Evolutionary conservation across 257 asterid species (phyloP), one percentile per base, ranked within the genome.

Genomic region (Penstemon davidsonii): DNA sequence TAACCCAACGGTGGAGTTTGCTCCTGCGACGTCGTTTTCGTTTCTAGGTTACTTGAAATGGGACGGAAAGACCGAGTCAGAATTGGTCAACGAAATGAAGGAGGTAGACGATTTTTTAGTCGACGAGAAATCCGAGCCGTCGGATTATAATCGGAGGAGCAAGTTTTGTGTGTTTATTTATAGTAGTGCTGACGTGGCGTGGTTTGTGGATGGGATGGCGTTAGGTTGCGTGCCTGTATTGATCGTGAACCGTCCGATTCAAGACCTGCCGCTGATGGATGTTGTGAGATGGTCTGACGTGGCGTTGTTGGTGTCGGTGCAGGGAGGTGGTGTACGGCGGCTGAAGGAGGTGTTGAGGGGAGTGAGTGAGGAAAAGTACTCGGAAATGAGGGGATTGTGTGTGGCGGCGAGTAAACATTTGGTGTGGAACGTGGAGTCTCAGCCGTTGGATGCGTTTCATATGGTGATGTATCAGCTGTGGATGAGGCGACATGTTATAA

Each of bases 401-500:
- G 79, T 71, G 74, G 83, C 83, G 65, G 96, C 92, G 66, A 81
- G 96, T 59, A 77, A 67, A 85, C 97, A 90, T 76, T 68, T 93
- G 70, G 74, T 80, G 78, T 93, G 99, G 99, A 90, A 88, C 74
- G 80, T 65, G 62, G 87, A 76, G 46, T 74, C 90, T 39, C 90
- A 84, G 86, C 78, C 86, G 77, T 52, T 74, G 63, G 97, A 91
- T 79, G 97, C 95, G 3, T 93, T 93, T 74, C 85, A 84, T 55
- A 82, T 87, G 99, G 88, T 88, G 72, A 78, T 93, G 73, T 88
- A 93, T 84, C 95, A 93, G 81, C 84, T 90, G 64, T 90, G 99
- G 99, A 76, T 79, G 57, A 79, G 96, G 75, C 83, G 99, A 46
- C 99, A 93, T 55, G 87, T 88, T 5, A 73, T 90, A 8, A 76